Evolutionary conservation across 495 filamentous ascomycete species (phyloP), one percentile per base, ranked within the genome.

Genomic region (Lasiosphaeris hirsuta): DNA sequence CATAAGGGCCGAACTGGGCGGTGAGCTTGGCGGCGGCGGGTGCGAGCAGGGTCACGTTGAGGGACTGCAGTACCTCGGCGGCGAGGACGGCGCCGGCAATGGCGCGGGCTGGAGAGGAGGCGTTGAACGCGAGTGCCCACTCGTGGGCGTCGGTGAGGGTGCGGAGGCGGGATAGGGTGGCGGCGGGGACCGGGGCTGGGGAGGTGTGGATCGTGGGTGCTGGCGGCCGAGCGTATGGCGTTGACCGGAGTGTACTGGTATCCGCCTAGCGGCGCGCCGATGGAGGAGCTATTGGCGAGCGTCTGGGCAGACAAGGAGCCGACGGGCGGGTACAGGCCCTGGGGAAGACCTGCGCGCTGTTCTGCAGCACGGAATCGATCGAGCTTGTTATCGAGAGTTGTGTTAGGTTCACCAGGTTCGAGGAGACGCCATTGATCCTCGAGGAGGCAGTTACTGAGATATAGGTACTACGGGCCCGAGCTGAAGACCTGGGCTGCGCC

Each of bases 321-420:
- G 90, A 88, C 13, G 90, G 90, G 65, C 13, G 90, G 90, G 65
- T 95, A 96, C 8, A 95, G 74, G 8, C 86, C 90, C 72, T 92
- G 88, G 64, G 77, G 65, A 93, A 95, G 6, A 84, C 87, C 61
- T 86, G 78, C 1, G 87, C 88, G 4, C 87, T 88, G 15, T 79
- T 84, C 68, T 86, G 81, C 42, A 90, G 74, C 14, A 89, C 86
- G 9, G 71, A 75, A 62, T 89, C 84, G 7, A 75, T 61, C 1
- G 87, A 85, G 14, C 81, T 73, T 14, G 84, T 85, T 9, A 83
- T 72, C 45, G 74, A 71, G 61, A 89, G 73, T 68, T 92, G 78
- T 3, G 84, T 81, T 37, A 86, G 73, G 23, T 89, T 72, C 7
- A 60, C 67, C 17, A 66, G 50, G 80, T 89, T 70, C 83, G 81